Conservation (phyloP, 495 filamentous ascomycete species). For the Penicillium cosmopolitanum region DNA sequence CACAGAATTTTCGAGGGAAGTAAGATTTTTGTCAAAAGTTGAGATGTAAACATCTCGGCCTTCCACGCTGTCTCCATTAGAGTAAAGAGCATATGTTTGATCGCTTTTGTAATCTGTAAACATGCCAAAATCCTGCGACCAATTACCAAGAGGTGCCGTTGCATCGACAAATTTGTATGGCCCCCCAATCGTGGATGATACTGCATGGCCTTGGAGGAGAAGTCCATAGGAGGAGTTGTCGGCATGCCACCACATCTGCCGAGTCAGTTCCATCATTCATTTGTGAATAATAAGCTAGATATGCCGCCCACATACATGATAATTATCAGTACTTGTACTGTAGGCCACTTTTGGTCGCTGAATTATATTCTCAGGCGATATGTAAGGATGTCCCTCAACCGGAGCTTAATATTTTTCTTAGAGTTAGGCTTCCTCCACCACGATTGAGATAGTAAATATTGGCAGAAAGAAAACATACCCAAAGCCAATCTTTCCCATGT, state of each 20-base stretch:
- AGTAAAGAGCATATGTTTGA: conserved; percentile 30
- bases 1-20: conserved; percentile 22
- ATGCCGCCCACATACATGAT: conserved; percentile 21
- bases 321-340: conserved; percentile 25
- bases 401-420: conserved; percentile 14
- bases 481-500: conserved; percentile 25
- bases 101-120: conserved; percentile 31
- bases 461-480: conserved; percentile 11
- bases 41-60: conserved; percentile 31
- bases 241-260: conserved; percentile 35
- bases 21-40: conserved; percentile 24
- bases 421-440: neutral
- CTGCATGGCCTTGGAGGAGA: conserved; percentile 30
- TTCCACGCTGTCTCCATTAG: conserved; percentile 27
- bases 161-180: conserved; percentile 34
- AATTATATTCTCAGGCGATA: conserved; percentile 27
- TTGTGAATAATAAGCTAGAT: neutral
- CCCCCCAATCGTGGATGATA: conserved; percentile 21
- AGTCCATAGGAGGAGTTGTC: conserved; percentile 33
- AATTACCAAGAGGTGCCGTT: conserved; percentile 32
- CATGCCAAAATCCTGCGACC: conserved; percentile 34
- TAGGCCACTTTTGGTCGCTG: conserved; percentile 34
- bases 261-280: neutral
- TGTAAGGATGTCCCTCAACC: conserved; percentile 27
- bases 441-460: neutral